A percentile compares a stretch with the other conserved stretches of the same genome.
Evolutionary conservation across 1,284 basidiomycete species (phyloP).

Genomic region (Ustilago shanxiensis): DNA sequence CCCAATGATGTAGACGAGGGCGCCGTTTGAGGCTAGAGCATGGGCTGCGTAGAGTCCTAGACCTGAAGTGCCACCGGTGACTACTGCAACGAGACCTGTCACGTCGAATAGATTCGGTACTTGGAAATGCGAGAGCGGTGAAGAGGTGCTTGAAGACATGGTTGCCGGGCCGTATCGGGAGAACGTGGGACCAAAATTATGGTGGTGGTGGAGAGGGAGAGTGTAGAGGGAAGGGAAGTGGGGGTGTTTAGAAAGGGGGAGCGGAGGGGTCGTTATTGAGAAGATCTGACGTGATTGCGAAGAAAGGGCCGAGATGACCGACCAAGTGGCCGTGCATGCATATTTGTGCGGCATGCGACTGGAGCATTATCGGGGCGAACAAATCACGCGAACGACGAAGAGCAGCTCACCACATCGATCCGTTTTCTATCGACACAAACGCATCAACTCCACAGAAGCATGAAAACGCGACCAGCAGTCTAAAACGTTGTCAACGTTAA

Average conservation of each 20-base stretch:
- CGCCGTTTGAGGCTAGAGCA: slow-evolving; percentile 50
- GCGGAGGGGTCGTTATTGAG: neutral
- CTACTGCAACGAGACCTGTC: slow-evolving; percentile 21
- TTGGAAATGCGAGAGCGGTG: slow-evolving; percentile 26
- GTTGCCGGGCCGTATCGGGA: neutral
- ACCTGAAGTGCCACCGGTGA: slow-evolving; percentile 51
- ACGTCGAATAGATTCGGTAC: slow-evolving; percentile 40
- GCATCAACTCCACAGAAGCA: neutral
- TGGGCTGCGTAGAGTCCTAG: slow-evolving; percentile 53
- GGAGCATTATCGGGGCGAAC: neutral
- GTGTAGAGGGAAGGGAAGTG: neutral
- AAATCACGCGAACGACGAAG: neutral
- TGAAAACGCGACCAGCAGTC: neutral
- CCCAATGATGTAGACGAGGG: slow-evolving; percentile 52
- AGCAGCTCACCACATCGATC: too few relatives aligned
- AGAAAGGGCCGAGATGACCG: neutral
- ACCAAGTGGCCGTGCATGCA: neutral
- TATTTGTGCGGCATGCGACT: neutral
- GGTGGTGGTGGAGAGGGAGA: neutral
- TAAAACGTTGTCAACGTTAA: neutral
- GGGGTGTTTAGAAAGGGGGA: neutral
- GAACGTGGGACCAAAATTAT: neutral
- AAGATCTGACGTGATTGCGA: slow-evolving; percentile 6
- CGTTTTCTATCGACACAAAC: too few relatives aligned
- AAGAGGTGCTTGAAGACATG: slow-evolving; percentile 3